Conservation (phyloP, 2,329 filamentous ascomycete species). For the Colletotrichum musicola region DNA sequence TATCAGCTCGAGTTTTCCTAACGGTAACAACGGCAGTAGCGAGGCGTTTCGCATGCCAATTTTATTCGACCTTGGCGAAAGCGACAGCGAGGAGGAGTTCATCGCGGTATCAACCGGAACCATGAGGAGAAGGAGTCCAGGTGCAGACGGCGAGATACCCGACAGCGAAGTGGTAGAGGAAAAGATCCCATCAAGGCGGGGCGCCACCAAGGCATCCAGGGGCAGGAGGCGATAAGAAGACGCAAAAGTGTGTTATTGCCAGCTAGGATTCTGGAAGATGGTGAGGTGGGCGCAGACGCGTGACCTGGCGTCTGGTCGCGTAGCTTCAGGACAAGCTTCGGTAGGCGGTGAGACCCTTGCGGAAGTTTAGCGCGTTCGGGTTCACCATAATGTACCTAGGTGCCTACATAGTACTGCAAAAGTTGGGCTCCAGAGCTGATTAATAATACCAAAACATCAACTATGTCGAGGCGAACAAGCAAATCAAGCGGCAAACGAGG, state of each 20-base stretch:
- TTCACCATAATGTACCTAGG: not conserved
- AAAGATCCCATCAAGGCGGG: conserved; percentile 57
- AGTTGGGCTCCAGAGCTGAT: too few relatives aligned
- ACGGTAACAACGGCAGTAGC: conserved; percentile 63
- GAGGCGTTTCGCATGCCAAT: conserved; percentile 87
- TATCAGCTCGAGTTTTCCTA: conserved; percentile 75
- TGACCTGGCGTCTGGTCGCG: conserved; percentile 33
- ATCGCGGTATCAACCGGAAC: conserved; percentile 79
- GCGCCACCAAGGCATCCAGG: conserved; percentile 22
- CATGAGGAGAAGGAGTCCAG: conserved; percentile 87
- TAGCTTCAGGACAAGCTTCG: conserved; percentile 30
- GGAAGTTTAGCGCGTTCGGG: conserved; percentile 19
- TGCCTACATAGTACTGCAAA: too few relatives aligned
- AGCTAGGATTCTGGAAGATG: not conserved
- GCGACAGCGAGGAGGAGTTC: conserved; percentile 94
- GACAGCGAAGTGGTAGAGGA: conserved; percentile 68
- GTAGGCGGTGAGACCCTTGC: conserved; percentile 27
- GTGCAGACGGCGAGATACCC: conserved; percentile 71
- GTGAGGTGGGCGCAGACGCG: conserved; percentile 8
- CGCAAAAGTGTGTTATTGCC: not conserved
- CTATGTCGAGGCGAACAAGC: too few relatives aligned
- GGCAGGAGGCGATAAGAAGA: conserved; percentile 30
- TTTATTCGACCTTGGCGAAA: conserved; percentile 91
- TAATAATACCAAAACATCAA: too few relatives aligned
- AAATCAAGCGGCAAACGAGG: too few relatives aligned